These are phyloP conservation scores for Aspergillus coremiiformis DNA, from an alignment of 495 filamentous ascomycete species.

Conservation along the genomic window DNA sequence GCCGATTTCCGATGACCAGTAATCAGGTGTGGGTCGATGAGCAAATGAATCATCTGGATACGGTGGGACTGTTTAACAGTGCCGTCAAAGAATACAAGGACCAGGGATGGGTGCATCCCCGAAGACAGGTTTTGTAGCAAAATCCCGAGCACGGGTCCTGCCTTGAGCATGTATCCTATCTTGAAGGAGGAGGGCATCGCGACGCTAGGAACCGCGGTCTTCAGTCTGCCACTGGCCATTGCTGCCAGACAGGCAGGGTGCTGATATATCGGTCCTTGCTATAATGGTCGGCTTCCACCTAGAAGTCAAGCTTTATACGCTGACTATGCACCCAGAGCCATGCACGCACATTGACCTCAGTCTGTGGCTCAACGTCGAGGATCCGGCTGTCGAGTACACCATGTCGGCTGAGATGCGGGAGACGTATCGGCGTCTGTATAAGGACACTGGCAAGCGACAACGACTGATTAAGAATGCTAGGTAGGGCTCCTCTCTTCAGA, in stretches of 20 bases:
- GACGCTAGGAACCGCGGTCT: conserved; percentile 51
- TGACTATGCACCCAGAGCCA: conserved; percentile 7
- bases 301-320: neutral
- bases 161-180: conserved; percentile 45
- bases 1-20: conserved; percentile 34
- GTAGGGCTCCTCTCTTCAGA: conserved; percentile 16
- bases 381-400: conserved; percentile 31
- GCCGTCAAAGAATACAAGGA: conserved; percentile 31
- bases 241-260: conserved; percentile 47
- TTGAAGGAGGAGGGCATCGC: conserved; percentile 41
- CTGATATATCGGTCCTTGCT: conserved; percentile 50
- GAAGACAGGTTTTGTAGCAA: conserved; percentile 51
- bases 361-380: conserved; percentile 25
- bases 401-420: conserved; percentile 31
- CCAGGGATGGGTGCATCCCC: conserved; percentile 33
- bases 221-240: conserved; percentile 49
- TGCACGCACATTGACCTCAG: conserved; percentile 22
- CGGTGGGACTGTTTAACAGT: conserved; percentile 27
- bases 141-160: conserved; percentile 52
- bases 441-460: conserved; percentile 36
- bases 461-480: conserved; percentile 35
- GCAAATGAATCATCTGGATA: conserved; percentile 28
- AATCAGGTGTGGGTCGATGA: conserved; percentile 37
- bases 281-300: conserved; percentile 19
- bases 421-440: conserved; percentile 28